These are phyloP conservation scores for Microstegium vimineum DNA, from an alignment of 176 grass and related monocot species.

Conservation along the genomic window DNA sequence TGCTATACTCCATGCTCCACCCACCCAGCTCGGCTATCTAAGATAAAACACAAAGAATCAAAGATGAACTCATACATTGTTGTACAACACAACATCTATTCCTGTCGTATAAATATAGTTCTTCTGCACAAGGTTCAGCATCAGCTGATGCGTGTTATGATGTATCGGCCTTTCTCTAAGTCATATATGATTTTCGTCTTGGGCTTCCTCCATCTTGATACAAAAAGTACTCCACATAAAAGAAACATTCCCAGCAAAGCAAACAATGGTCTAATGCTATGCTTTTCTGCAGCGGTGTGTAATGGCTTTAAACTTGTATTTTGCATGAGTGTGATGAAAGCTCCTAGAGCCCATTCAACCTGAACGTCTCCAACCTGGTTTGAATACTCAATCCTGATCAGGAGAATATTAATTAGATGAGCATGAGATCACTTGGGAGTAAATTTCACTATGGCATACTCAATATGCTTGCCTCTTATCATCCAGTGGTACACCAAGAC, in stretches of 20 bases:
- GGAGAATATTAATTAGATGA: background rate
- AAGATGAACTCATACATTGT: conserved; percentile 48
- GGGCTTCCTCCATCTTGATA: conserved; percentile 56
- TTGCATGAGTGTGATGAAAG: conserved; percentile 52
- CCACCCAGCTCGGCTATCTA: conserved; percentile 24
- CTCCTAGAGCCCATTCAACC: background rate
- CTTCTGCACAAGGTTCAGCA: conserved; percentile 23
- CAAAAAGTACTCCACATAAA: conserved; percentile 33
- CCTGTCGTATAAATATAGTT: conserved; percentile 29
- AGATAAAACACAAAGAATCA: conserved; percentile 43
- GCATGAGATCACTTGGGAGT: background rate
- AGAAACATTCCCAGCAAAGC: conserved; percentile 32
- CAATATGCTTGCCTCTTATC: conserved; percentile 63
- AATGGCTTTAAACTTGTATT: background rate
- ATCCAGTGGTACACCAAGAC: conserved; percentile 60
- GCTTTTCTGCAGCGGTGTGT: background rate
- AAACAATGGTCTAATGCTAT: conserved; percentile 27
- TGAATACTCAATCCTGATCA: conserved; percentile 71
- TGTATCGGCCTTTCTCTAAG: conserved; percentile 92
- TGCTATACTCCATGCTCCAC: conserved; percentile 17
- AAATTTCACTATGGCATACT: conserved; percentile 4
- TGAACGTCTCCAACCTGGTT: conserved; percentile 48
- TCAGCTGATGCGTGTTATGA: conserved; percentile 64
- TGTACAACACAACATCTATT: conserved; percentile 50
- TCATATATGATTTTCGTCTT: conserved; percentile 74